Percentiles rank a stretch among this genome's conserved stretches.
These are phyloP conservation scores for Colletotrichum sp. DNA, from an alignment of 2,329 filamentous ascomycete species.

Conservation along the genomic window DNA sequence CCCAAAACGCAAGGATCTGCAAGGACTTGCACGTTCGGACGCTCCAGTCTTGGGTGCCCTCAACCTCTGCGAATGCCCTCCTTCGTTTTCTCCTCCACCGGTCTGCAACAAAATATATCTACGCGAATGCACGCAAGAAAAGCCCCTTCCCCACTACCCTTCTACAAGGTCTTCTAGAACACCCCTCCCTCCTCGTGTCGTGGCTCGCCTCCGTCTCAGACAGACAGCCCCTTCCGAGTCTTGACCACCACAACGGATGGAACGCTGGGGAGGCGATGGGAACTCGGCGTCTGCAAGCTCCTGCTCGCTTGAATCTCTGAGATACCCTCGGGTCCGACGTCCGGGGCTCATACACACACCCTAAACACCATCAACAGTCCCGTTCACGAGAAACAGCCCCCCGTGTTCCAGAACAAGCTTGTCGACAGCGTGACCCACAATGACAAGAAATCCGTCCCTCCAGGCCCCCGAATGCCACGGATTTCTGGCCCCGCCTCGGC, in stretches of 20 bases:
- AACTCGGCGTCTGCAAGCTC: background rate
- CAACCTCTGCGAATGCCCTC: background rate
- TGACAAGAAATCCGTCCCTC: background rate
- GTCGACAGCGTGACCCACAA: background rate
- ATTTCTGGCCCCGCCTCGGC: background rate
- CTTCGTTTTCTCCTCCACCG: conserved; percentile 7
- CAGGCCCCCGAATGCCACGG: background rate
- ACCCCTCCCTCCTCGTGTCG: background rate
- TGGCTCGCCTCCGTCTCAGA: conserved; percentile 6
- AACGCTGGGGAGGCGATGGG: background rate
- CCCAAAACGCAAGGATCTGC: background rate
- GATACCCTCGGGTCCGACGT: background rate
- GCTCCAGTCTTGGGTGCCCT: background rate
- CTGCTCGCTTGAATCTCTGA: background rate
- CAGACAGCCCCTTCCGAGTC: background rate
- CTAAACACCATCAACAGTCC: background rate
- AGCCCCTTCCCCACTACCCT: conserved; percentile 5
- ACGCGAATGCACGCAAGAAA: conserved; percentile 2
- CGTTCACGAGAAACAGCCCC: background rate
- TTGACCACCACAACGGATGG: background rate
- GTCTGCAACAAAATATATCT: conserved; percentile 6
- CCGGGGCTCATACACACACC: background rate
- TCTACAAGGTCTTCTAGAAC: conserved; percentile 7
- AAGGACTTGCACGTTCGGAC: background rate
- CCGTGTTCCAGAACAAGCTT: conserved; percentile 9